Percentiles rank a stretch among this genome's conserved stretches.
phyloP scores from a whole-genome alignment of 2,329 filamentous ascomycete species.

The Pyricularia grisea region DNA sequence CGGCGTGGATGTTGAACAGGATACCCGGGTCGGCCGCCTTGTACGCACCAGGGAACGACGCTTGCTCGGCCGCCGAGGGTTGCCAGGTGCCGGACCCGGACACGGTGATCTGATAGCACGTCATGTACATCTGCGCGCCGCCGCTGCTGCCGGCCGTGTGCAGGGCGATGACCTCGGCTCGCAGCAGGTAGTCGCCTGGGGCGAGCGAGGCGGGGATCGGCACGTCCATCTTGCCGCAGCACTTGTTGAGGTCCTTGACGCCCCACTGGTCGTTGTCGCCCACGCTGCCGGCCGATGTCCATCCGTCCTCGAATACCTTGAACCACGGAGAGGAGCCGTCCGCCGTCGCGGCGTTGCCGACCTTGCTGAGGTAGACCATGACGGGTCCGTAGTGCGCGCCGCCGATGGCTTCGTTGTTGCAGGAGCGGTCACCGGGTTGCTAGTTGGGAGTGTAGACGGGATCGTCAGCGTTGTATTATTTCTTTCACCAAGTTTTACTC shows the following conservation, averaged over 20 bases:
- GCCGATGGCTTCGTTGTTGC: slow-evolving; percentile 37
- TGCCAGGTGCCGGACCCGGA: slow-evolving; percentile 13
- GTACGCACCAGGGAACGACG: slow-evolving; percentile 34
- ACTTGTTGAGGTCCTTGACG: slow-evolving; percentile 29
- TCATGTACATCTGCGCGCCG: slow-evolving; percentile 29
- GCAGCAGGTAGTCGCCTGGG: slow-evolving; percentile 32
- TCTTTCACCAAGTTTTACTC: too few relatives aligned
- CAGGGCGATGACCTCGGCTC: slow-evolving; percentile 38
- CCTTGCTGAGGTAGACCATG: slow-evolving; percentile 37
- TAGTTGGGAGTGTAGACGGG: slow-evolving; percentile 11
- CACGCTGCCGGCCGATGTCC: slow-evolving; percentile 25
- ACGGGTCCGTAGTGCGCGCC: slow-evolving; percentile 43
- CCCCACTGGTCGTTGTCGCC: slow-evolving; percentile 37
- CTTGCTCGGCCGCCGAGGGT: slow-evolving; percentile 14
- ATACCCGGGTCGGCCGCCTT: slow-evolving; percentile 33
- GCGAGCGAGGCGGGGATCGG: slow-evolving; percentile 21
- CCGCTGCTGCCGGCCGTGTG: slow-evolving; percentile 27
- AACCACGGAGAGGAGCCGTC: slow-evolving; percentile 36
- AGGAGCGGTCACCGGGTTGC: slow-evolving; percentile 30
- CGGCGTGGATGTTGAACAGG: slow-evolving; percentile 35
- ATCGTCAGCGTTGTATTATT: too few relatives aligned
- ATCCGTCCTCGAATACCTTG: slow-evolving; percentile 39
- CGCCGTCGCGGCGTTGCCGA: slow-evolving; percentile 32
- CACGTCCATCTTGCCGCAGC: slow-evolving; percentile 29
- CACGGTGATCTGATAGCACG: slow-evolving; percentile 26